These are phyloP conservation scores for Solanum raphanifolium DNA, from an alignment of 257 asterid species.

Conservation along the genomic window DNA sequence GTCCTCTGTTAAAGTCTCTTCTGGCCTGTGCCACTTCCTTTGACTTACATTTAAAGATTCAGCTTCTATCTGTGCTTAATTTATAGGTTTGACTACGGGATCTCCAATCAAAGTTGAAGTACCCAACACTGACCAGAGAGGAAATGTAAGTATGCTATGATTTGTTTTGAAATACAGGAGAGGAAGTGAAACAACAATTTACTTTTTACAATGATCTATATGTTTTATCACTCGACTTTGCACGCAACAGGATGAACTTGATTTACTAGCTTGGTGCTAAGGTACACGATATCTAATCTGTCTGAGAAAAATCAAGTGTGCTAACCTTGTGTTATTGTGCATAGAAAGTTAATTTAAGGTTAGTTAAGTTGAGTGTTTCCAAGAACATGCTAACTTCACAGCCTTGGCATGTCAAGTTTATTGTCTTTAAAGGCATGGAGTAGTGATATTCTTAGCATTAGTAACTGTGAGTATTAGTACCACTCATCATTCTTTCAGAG, in stretches of 20 bases:
- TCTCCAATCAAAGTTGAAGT: constrained; percentile 91
- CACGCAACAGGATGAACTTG: neutral
- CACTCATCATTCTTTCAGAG: neutral
- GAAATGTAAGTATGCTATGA: constrained; percentile 43
- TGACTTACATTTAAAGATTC: neutral
- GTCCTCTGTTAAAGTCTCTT: constrained; percentile 5
- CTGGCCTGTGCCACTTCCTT: neutral
- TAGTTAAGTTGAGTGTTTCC: neutral
- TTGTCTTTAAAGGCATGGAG: neutral
- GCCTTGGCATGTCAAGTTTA: neutral
- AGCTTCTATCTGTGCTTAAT: neutral
- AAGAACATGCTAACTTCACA: neutral
- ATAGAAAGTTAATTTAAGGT: neutral
- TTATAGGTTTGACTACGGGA: constrained; percentile 83
- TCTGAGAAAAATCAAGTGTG: neutral
- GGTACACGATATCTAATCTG: neutral
- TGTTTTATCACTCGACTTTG: neutral
- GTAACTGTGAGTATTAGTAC: neutral
- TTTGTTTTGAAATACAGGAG: neutral
- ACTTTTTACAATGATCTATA: neutral
- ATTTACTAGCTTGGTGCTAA: neutral
- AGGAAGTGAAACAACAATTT: neutral
- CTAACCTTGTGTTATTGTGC: neutral
- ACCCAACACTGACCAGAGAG: constrained; percentile 98
- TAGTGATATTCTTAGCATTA: neutral